phyloP scores from a whole-genome alignment of 345 rosid genomes.

The Physaria fendleri region DNA sequence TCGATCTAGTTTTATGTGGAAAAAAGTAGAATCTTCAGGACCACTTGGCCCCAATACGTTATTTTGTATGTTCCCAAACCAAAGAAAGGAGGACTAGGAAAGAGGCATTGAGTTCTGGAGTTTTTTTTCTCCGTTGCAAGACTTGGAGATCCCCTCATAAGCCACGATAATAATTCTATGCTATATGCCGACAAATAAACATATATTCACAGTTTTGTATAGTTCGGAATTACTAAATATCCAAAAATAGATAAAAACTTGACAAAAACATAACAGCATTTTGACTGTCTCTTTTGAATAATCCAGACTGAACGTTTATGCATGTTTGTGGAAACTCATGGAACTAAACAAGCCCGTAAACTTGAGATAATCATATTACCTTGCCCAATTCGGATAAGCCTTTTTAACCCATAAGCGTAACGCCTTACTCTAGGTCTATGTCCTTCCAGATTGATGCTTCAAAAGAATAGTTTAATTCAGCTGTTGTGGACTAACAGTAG shows the following conservation, averaged over 20 bases:
- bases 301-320: neutral
- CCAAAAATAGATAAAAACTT: neutral
- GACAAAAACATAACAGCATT: neutral
- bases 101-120: neutral
- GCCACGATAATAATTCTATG: neutral
- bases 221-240: neutral
- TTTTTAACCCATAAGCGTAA: slow-evolving; percentile 74
- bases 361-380: slow-evolving; percentile 42
- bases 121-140: neutral
- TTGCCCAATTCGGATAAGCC: slow-evolving; percentile 80
- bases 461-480: slow-evolving; percentile 20
- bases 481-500: neutral
- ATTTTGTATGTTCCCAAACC: neutral
- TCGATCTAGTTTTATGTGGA: neutral
- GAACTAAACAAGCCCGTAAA: neutral
- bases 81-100: neutral
- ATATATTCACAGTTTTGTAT: neutral
- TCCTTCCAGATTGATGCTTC: slow-evolving; percentile 75
- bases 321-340: neutral
- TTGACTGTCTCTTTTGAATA: neutral
- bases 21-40: neutral
- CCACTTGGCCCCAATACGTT: neutral
- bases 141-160: neutral
- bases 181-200: neutral
- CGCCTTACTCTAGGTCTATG: slow-evolving; percentile 88